These are phyloP conservation scores for Diaporthe australafricana DNA, from an alignment of 2,329 filamentous ascomycete species.

Conservation along the genomic window DNA sequence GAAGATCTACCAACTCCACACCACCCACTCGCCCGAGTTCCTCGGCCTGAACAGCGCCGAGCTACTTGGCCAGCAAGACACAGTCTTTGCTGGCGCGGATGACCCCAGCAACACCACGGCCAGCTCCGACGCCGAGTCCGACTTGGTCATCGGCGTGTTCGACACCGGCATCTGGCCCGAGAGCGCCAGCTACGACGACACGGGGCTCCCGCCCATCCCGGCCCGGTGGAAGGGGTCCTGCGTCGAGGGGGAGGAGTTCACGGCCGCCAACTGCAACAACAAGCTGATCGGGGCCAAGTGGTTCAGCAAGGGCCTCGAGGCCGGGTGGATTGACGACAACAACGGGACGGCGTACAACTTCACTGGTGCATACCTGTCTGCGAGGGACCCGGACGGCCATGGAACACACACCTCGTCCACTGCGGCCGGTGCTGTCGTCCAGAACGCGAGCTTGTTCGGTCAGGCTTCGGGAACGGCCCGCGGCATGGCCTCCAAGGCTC, in stretches of 20 bases:
- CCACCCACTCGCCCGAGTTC: constrained; percentile 33
- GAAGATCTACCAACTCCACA: constrained; percentile 26
- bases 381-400: constrained; percentile 19
- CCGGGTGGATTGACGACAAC: constrained; percentile 9
- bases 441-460: background rate
- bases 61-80: constrained; percentile 1
- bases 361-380: background rate
- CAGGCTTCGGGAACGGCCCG: constrained; percentile 12
- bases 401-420: constrained; percentile 18
- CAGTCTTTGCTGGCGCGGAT: background rate
- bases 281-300: constrained; percentile 37
- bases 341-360: constrained; percentile 17
- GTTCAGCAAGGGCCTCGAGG: constrained; percentile 34
- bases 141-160: constrained; percentile 36
- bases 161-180: constrained; percentile 38
- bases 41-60: constrained; percentile 25
- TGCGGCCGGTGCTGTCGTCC: background rate
- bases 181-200: constrained; percentile 36
- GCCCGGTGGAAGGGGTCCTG: constrained; percentile 34
- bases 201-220: constrained; percentile 32
- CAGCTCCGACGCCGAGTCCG: constrained; percentile 2
- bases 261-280: constrained; percentile 33
- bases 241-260: constrained; percentile 28
- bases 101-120: background rate
- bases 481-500: constrained; percentile 7